A percentile compares a stretch with the other conserved stretches of the same genome.
These are phyloP conservation scores for Leccinum longicurvipes DNA, from an alignment of 768 basidiomycete genomes.

Conservation along the genomic window DNA sequence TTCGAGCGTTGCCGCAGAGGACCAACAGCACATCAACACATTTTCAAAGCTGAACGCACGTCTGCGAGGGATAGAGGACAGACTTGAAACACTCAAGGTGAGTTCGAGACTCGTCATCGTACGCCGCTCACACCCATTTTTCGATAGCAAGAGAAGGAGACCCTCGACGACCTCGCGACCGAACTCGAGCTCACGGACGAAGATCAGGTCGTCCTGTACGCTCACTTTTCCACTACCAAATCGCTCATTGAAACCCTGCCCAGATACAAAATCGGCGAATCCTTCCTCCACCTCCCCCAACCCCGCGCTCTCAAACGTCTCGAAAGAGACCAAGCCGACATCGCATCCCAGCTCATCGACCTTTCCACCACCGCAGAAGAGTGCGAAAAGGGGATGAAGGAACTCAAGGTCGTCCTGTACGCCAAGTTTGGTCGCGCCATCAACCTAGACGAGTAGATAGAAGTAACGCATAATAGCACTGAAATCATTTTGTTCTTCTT, in stretches of 20 bases:
- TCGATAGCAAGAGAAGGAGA: conserved; percentile 87
- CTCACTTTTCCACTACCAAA: conserved; percentile 4
- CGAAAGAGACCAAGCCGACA: conserved; percentile 59
- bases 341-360: conserved; percentile 53
- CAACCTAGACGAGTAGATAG: conserved; percentile 75
- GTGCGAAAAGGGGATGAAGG: conserved; percentile 75
- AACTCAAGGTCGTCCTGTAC: conserved; percentile 75
- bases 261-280: conserved; percentile 88
- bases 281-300: conserved; percentile 79
- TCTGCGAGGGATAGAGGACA: conserved; percentile 66
- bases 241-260: conserved; percentile 36
- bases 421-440: conserved; percentile 92
- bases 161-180: conserved; percentile 81
- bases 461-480: not conserved
- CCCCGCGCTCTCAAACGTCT: conserved; percentile 66
- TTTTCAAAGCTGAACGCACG: conserved; percentile 92
- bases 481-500: no score
- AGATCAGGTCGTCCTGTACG: conserved; percentile 74
- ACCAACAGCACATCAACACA: conserved; percentile 86
- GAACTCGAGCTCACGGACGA: conserved; percentile 91
- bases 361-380: conserved; percentile 53
- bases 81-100: conserved; percentile 72
- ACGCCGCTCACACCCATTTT: not conserved
- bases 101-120: conserved; percentile 4
- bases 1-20: conserved; percentile 41